Evolutionary conservation across 2,329 filamentous ascomycete genomes (phyloP), one percentile per base, ranked within the genome.

Genomic region (Epichloe elymi): DNA sequence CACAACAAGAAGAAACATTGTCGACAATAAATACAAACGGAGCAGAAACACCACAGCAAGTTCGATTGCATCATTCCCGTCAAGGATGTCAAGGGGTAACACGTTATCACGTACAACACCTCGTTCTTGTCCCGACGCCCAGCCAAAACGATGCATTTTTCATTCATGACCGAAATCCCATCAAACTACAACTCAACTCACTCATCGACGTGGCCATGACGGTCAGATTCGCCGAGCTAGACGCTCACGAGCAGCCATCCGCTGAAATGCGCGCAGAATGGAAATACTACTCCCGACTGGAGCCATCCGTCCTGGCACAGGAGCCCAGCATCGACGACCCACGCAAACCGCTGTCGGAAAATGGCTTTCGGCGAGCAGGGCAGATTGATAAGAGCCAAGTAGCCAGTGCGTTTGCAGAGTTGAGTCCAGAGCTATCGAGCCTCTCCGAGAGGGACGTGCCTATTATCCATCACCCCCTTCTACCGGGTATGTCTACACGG

Each of bases 181-280:
- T 30, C 26, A 30, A 30, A 30, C 26, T 30, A 10, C 26, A 11
- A 30, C 26, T 26, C 26, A 10, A 30, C 26, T 30, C 26, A 4
- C 8, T 30, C 26, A 30, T 30, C 26, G 26, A 10, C 26, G 6
- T n/a, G 20, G 55, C 43, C 51, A 65, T 67, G 63, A 52, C 58
- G 7, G 46, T 54, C 41, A 57, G 55, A n/a, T 60, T 63, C 43
- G 53, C 56, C 7, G 71, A 74, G 19, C 71, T 90, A 3, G 85
- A 95, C 66, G 83, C 89, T 30, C 80, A 91, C 64, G 81, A 88
- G 65, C 82, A 83, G 59, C 87, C 89, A 2, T 86, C 89, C 3
- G 79, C 82, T 12, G 66, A 73, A 47, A 73, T 96, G 57, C 81
- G 83, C 54, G 70, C 76, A 44, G 70, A 81, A 50, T 96, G 88